A percentile compares a stretch with the other conserved stretches of the same genome.
These are phyloP conservation scores for Ceratocystis diversiconidia DNA, from an alignment of 2,329 filamentous ascomycete species.

Conservation along the genomic window DNA sequence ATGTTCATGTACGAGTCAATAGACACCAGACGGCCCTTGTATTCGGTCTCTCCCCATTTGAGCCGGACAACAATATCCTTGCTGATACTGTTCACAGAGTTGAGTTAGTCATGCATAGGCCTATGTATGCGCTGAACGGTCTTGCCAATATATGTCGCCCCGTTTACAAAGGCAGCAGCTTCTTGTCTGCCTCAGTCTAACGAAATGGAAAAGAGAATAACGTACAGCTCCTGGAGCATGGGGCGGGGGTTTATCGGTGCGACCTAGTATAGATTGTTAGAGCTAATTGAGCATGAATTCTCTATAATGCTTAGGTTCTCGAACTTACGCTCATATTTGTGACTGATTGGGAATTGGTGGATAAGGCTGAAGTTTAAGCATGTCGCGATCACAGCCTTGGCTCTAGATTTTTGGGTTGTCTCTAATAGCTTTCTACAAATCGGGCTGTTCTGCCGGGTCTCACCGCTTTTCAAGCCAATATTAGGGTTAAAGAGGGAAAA, in stretches of 20 bases:
- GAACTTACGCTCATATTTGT: constrained; percentile 17
- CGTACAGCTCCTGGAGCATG: constrained; percentile 82
- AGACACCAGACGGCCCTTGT: constrained; percentile 82
- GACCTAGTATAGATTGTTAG: constrained; percentile 33
- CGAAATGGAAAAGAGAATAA: constrained; percentile 21
- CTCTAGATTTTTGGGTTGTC: constrained; percentile 11
- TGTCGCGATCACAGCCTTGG: constrained; percentile 14
- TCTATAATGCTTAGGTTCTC: not conserved
- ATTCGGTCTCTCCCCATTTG: constrained; percentile 97
- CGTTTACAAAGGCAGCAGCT: not conserved
- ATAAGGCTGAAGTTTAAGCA: constrained; percentile 9
- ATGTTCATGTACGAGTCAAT: constrained; percentile 99
- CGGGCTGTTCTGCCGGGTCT: constrained; percentile 10
- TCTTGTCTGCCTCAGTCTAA: not conserved
- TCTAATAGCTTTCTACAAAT: not conserved
- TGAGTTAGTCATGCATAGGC: not conserved
- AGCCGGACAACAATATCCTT: constrained; percentile 81
- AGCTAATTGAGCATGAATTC: not conserved
- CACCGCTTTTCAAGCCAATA: constrained; percentile 5
- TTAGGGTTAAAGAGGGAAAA: constrained; percentile 13
- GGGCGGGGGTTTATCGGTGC: constrained; percentile 93
- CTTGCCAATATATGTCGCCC: not conserved
- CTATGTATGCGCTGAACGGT: constrained; percentile 8
- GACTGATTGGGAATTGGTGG: constrained; percentile 4
- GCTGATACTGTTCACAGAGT: constrained; percentile 50